These are phyloP conservation scores for Barnettozyma pratensis DNA, from an alignment of 805 yeast genomes.

Conservation along the genomic window DNA sequence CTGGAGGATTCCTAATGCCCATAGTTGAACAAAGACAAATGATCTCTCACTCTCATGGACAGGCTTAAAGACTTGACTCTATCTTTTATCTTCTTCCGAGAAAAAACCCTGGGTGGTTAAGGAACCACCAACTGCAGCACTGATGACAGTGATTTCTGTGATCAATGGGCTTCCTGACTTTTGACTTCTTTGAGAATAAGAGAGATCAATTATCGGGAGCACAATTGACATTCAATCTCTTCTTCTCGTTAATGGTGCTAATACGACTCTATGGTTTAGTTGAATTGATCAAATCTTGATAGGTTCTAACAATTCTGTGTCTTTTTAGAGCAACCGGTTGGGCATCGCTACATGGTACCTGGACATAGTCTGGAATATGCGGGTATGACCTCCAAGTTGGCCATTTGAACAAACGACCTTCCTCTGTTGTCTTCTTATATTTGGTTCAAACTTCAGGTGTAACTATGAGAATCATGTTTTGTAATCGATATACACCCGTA, in stretches of 20 bases:
- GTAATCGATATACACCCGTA: too few relatives aligned
- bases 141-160: background rate
- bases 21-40: conserved; percentile 42
- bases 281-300: background rate
- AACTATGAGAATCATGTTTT: too few relatives aligned
- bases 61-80: conserved; percentile 43
- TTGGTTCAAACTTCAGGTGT: too few relatives aligned
- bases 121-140: background rate
- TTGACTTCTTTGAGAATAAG: background rate
- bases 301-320: background rate
- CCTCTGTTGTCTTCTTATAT: too few relatives aligned
- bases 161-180: background rate
- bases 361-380: too few relatives aligned
- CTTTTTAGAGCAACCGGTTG: background rate
- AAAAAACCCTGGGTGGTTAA: background rate
- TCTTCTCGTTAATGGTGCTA: conserved; percentile 43
- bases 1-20: conserved; percentile 35
- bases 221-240: conserved; percentile 19
- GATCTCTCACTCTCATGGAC: conserved; percentile 46
- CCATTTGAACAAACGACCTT: too few relatives aligned
- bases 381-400: too few relatives aligned
- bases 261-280: background rate
- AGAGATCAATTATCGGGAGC: background rate
- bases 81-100: conserved; percentile 29
- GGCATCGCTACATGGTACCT: background rate